A percentile compares a stretch with the other conserved stretches of the same genome.
phyloP scores from a whole-genome alignment of 768 basidiomycete species.

The Hericium alpestre region DNA sequence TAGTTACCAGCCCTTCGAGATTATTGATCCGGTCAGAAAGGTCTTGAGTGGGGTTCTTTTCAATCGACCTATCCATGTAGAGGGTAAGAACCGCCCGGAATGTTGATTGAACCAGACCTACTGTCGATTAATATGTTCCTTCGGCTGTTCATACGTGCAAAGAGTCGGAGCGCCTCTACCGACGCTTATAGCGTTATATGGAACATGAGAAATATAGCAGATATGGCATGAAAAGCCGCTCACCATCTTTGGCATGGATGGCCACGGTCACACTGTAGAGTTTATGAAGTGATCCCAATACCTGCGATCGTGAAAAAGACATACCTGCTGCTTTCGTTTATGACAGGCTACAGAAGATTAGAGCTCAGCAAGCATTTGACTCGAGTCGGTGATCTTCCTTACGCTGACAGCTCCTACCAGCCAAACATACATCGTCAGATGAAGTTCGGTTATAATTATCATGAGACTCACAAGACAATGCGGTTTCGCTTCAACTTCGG shows the following conservation, averaged over 20 bases:
- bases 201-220: background rate
- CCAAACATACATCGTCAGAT: background rate
- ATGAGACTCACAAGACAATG: slow-evolving; percentile 12
- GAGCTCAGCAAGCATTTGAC: background rate
- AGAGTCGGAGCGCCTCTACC: slow-evolving; percentile 9
- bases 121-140: slow-evolving; percentile 8
- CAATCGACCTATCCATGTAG: slow-evolving; percentile 1
- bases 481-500: slow-evolving; percentile 14
- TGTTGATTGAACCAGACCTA: background rate
- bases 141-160: slow-evolving; percentile 13
- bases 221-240: background rate
- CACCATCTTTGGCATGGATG: slow-evolving; percentile 17
- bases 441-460: too few relatives aligned
- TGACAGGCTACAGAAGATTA: slow-evolving; percentile 12
- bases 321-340: slow-evolving; percentile 17
- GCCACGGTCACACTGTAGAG: slow-evolving; percentile 15
- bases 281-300: background rate
- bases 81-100: background rate
- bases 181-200: slow-evolving; percentile 4
- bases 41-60: background rate
- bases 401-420: slow-evolving; percentile 13
- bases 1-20: slow-evolving; percentile 1
- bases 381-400: background rate
- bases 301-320: background rate
- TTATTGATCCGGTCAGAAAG: background rate